Conservation (phyloP, 306 rosid genomes). For the Oemleria cerasiformis region DNA sequence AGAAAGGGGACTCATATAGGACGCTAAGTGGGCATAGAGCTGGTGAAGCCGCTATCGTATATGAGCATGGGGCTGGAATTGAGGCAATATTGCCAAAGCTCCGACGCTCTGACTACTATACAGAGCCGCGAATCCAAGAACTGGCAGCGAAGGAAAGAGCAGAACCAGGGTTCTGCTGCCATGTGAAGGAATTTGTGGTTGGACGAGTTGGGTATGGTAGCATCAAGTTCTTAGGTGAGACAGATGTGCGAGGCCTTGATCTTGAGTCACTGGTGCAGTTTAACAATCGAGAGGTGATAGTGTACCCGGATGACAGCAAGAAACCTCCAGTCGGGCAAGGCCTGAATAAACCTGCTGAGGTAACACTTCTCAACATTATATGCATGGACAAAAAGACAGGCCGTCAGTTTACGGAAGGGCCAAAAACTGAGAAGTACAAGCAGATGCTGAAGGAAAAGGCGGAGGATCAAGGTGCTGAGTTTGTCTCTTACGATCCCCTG, state of each 20-base stretch:
- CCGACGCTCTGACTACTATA: slow-evolving; percentile 80
- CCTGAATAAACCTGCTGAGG: slow-evolving; percentile 96
- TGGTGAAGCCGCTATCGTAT: slow-evolving; percentile 96
- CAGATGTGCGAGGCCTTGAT: slow-evolving; percentile 89
- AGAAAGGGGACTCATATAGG: slow-evolving; percentile 59
- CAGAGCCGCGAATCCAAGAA: slow-evolving; percentile 87
- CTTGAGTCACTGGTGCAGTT: slow-evolving; percentile 83
- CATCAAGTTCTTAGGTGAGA: slow-evolving; percentile 86
- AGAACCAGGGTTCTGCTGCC: slow-evolving; percentile 87
- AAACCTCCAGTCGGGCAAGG: slow-evolving; percentile 98
- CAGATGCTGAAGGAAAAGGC: slow-evolving; percentile 92
- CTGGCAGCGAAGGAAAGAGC: slow-evolving; percentile 97
- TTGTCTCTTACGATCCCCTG: slow-evolving; percentile 65
- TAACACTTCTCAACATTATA: slow-evolving; percentile 82
- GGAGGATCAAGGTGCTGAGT: slow-evolving; percentile 90
- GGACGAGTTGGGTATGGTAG: slow-evolving; percentile 91
- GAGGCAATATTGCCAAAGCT: slow-evolving; percentile 98
- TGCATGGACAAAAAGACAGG: slow-evolving; percentile 81
- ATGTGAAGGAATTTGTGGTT: slow-evolving; percentile 78
- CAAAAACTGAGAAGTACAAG: slow-evolving; percentile 72
- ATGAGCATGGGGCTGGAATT: slow-evolving; percentile 94
- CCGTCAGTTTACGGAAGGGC: slow-evolving; percentile 67
- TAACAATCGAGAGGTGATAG: slow-evolving; percentile 90
- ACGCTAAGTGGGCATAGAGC: slow-evolving; percentile 93
- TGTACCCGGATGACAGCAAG: slow-evolving; percentile 85